Evolutionary conservation across 1,284 basidiomycete genomes (phyloP), one percentile per base, ranked within the genome.

Genomic region (Heterobasidion annosum): DNA sequence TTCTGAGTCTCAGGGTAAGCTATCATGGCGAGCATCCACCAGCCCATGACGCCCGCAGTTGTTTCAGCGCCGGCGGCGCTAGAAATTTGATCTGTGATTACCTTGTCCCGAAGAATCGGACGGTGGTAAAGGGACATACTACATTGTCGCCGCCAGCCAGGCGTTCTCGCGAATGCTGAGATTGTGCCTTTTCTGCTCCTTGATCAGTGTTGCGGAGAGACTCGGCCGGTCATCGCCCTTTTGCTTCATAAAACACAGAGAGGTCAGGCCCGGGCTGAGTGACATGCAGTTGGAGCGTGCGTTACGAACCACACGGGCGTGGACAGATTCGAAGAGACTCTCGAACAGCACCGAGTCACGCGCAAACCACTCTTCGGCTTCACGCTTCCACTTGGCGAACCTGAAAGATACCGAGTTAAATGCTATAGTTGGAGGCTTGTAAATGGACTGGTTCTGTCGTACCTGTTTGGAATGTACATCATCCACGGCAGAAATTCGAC

Each of bases 21-120:
- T 56, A 63, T 44, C 55, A 62, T 59, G 34, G 57, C 53, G 1
- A 58, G 50, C 34, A 62, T 19, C 48, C 52, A 51, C 51, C 63
- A 59, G 8, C 19, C 25, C 8, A 52, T 48, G 25, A 58, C 18
- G 16, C 53, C 35, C 8, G 57, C 34, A 2, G 51, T 57, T 15
- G 60, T 59, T 51, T 61, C 55, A 1, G 15, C 33, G 9, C 55
- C 55, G 2, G 52, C 55, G 8, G 48, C 18, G n/a, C 55, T 56
- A 35, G 7, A 8, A 40, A 9, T 9, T 19, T 9, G 10, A 15
- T 46, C 10, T 18, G 19, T 34, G 18, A 8, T 46, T 34, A 12
- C 12, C 3, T 12, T 40, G 37, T 40, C 37, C 25, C 25, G 25
- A 25, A 25, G 25, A 25, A 25, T 25, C 25, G 25, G 25, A 25